Evolutionary conservation across 2,329 filamentous ascomycete genomes (phyloP).

Genomic region (Dactylellina cionopaga): DNA sequence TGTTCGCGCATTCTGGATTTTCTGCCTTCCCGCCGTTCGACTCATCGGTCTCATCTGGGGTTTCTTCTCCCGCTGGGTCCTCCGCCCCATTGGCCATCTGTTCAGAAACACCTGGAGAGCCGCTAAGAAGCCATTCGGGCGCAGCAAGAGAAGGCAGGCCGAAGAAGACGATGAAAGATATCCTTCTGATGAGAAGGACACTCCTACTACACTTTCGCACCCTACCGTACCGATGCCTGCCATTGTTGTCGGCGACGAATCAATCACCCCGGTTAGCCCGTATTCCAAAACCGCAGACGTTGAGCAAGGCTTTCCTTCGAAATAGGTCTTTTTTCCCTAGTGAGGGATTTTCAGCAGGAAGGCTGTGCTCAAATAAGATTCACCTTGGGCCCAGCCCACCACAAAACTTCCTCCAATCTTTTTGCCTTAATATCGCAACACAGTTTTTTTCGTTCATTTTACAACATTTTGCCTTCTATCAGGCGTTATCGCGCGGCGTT

Average conservation of each 20-base stretch:
- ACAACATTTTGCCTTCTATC: constrained; percentile 6
- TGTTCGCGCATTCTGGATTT: constrained; percentile 63
- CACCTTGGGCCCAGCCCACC: background rate
- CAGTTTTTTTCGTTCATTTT: constrained; percentile 9
- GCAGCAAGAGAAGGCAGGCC: constrained; percentile 41
- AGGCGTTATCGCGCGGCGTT: background rate
- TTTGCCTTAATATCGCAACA: constrained; percentile 13
- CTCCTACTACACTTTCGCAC: constrained; percentile 2
- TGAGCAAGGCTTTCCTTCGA: constrained; percentile 28
- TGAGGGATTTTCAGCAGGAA: constrained; percentile 6
- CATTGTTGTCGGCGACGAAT: constrained; percentile 46
- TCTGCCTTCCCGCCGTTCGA: constrained; percentile 68
- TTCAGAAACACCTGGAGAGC: constrained; percentile 51
- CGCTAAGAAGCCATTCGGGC: constrained; percentile 44
- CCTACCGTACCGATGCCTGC: constrained; percentile 26
- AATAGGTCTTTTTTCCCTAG: constrained; percentile 4
- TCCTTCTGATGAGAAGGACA: constrained; percentile 32
- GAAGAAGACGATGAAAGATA: constrained; percentile 16
- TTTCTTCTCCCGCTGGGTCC: constrained; percentile 47
- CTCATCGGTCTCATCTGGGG: constrained; percentile 54
- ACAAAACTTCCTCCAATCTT: background rate
- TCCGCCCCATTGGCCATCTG: constrained; percentile 32
- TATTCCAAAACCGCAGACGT: constrained; percentile 41
- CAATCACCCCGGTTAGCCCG: constrained; percentile 42
- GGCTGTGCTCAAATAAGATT: constrained; percentile 21